These are phyloP conservation scores for sweet orange (Citrus sinensis) DNA, from an alignment of 345 rosid genomes.

Conservation along the genomic window DNA sequence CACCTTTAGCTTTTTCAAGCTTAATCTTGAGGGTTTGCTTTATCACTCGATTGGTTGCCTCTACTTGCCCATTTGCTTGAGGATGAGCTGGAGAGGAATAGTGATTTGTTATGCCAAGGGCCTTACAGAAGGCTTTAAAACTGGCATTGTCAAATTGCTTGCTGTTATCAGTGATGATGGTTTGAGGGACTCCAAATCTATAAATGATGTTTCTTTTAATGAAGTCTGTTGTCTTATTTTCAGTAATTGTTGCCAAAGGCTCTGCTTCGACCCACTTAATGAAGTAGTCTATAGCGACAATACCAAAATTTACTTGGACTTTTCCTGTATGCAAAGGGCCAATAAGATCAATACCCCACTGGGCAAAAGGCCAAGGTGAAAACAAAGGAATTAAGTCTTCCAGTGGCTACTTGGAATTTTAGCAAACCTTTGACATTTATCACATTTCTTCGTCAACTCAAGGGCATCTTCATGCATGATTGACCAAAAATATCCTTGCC, in stretches of 20 bases:
- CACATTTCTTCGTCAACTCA: not conserved
- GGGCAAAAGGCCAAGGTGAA: not conserved
- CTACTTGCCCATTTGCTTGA: too few species aligned
- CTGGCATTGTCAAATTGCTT: not conserved
- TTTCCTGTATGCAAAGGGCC: not conserved
- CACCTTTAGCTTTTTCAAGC: not conserved
- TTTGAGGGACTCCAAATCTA: not conserved
- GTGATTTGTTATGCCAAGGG: too few species aligned
- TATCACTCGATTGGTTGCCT: not conserved
- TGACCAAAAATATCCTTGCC: not conserved
- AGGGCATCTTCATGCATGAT: not conserved
- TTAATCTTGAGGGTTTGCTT: not conserved
- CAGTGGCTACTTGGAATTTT: not conserved
- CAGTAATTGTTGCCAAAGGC: too few species aligned
- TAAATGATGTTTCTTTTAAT: not conserved
- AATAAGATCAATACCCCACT: not conserved
- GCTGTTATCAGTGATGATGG: not conserved
- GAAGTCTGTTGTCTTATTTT: not conserved
- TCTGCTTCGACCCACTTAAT: too few species aligned
- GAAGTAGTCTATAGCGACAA: not conserved
- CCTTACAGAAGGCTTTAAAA: too few species aligned
- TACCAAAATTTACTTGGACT: not conserved
- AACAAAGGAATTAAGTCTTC: not conserved
- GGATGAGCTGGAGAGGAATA: too few species aligned
- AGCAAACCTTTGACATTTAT: not conserved